Conservation (phyloP, 352 stramenopile genomes). For the Phytophthora citricola region DNA sequence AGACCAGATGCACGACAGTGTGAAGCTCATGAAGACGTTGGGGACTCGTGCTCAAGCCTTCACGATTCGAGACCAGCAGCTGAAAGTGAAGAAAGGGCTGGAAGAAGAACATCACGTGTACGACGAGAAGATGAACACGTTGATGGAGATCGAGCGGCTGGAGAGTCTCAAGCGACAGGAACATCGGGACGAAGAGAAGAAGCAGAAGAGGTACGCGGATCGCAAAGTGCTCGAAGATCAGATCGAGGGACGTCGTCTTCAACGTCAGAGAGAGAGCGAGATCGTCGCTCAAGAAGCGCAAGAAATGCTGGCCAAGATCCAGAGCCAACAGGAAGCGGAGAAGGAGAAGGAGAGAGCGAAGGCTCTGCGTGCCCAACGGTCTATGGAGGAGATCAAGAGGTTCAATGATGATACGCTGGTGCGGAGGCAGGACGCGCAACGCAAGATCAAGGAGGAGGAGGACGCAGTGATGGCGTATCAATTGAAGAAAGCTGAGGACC, state of each 20-base stretch:
- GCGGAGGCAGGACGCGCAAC: slow-evolving; percentile 67
- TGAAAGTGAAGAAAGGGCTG: slow-evolving; percentile 67
- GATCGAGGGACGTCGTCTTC: slow-evolving; percentile 64
- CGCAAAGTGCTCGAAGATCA: slow-evolving; percentile 91
- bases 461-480: slow-evolving; percentile 76
- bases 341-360: slow-evolving; percentile 77
- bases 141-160: slow-evolving; percentile 95
- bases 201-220: slow-evolving; percentile 82
- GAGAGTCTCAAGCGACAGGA: slow-evolving; percentile 92
- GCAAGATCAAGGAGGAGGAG: slow-evolving; percentile 83
- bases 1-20: slow-evolving; percentile 88
- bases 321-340: slow-evolving; percentile 71
- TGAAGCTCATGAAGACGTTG: slow-evolving; percentile 95
- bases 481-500: slow-evolving; percentile 75
- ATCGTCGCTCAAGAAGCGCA: slow-evolving; percentile 80
- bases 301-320: slow-evolving; percentile 90
- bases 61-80: slow-evolving; percentile 95
- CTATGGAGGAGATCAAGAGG: slow-evolving; percentile 76
- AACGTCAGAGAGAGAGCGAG: slow-evolving; percentile 54
- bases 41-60: slow-evolving; percentile 92
- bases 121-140: slow-evolving; percentile 94
- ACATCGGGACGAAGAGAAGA: slow-evolving; percentile 88
- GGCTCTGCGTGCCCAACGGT: slow-evolving; percentile 53
- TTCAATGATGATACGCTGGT: slow-evolving; percentile 70
- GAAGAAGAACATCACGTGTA: slow-evolving; percentile 88